A percentile compares a stretch with the other conserved stretches of the same genome.
phyloP scores from a whole-genome alignment of 202 grass and related monocot species.

The Zizania palustris region DNA sequence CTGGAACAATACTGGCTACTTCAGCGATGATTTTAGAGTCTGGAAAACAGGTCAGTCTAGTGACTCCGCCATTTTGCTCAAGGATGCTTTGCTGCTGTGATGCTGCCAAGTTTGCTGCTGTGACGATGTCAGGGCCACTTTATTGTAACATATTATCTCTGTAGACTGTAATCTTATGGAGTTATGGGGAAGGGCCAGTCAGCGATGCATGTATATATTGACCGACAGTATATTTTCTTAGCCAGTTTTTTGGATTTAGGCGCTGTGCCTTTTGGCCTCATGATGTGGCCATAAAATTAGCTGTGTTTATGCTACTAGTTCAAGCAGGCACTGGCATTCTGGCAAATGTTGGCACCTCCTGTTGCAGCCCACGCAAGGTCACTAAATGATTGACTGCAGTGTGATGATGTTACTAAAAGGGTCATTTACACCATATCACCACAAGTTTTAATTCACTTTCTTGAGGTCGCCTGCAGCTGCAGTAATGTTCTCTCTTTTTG shows the following conservation, averaged over 20 bases:
- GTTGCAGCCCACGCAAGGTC: neutral
- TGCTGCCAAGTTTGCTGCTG: neutral
- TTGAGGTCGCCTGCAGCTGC: neutral
- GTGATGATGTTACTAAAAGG: neutral
- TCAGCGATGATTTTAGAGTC: slow-evolving; percentile 59
- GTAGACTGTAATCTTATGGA: neutral
- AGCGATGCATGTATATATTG: neutral
- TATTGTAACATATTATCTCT: slow-evolving; percentile 10
- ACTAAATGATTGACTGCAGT: neutral
- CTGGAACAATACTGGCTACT: slow-evolving; percentile 52
- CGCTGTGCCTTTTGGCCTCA: neutral
- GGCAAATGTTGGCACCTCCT: neutral
- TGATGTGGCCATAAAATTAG: slow-evolving; percentile 8
- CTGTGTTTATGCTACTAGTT: neutral
- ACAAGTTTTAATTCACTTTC: neutral
- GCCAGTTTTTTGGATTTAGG: neutral
- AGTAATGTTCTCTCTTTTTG: neutral
- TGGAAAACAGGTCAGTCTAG: slow-evolving; percentile 58
- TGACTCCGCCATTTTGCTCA: slow-evolving; percentile 52
- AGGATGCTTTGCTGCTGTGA: slow-evolving; percentile 45
- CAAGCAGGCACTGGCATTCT: neutral
- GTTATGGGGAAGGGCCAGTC: neutral
- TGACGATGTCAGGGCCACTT: neutral
- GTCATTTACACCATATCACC: neutral
- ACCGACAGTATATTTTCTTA: neutral